A percentile compares a stretch with the other conserved stretches of the same genome.
These are phyloP conservation scores for Cryptosporidium meleagridis DNA, from an alignment of 169 alveolate species.

Conservation along the genomic window DNA sequence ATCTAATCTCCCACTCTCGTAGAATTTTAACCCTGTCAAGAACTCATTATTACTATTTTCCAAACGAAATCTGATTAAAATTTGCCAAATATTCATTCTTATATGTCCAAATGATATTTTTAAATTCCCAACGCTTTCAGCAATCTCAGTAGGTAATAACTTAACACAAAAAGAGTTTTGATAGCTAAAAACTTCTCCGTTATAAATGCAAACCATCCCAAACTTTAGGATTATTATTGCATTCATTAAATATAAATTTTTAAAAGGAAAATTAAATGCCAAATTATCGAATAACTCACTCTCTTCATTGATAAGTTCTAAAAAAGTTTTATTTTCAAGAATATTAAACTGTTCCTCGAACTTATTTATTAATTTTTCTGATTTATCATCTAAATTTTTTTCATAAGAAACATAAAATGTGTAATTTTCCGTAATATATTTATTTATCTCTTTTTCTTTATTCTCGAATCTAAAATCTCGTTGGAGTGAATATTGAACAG, in stretches of 20 bases:
- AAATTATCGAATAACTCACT: slow-evolving; percentile 23
- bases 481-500: slow-evolving; percentile 48
- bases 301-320: not conserved
- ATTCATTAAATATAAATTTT: not conserved
- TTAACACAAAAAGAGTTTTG: not conserved
- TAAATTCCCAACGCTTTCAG: not conserved
- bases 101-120: not conserved
- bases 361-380: not conserved
- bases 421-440: slow-evolving; percentile 16
- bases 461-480: not conserved
- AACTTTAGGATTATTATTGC: not conserved
- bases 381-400: not conserved
- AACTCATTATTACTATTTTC: not conserved
- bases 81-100: slow-evolving; percentile 23
- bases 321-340: not conserved
- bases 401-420: slow-evolving; percentile 29
- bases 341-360: not conserved
- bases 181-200: not conserved
- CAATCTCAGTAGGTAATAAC: not conserved
- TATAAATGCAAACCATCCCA: slow-evolving; percentile 11
- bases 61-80: not conserved
- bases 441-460: not conserved
- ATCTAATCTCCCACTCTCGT: slow-evolving; percentile 45
- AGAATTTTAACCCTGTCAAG: not conserved
- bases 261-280: slow-evolving; percentile 46